Conservation (phyloP, 192 early-diverging fungal species). For the Coemansia sp. region DNA sequence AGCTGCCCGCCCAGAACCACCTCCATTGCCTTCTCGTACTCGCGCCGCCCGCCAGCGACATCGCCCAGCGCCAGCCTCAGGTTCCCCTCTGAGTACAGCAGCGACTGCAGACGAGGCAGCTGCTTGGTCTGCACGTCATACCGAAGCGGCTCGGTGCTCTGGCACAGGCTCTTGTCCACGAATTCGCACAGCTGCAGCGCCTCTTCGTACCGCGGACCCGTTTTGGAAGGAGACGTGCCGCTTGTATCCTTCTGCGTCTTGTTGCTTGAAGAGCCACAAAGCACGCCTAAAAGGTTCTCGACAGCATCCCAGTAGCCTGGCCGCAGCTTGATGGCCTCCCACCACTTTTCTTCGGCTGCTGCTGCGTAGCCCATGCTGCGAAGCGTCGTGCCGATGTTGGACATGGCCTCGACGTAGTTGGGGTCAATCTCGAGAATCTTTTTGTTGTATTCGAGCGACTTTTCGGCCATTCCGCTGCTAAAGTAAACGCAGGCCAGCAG, state of each 20-base stretch:
- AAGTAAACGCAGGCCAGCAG: conserved; percentile 88
- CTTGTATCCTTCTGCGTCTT: neutral
- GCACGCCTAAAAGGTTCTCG: conserved; percentile 81
- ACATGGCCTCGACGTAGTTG: conserved; percentile 88
- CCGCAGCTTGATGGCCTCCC: conserved; percentile 75
- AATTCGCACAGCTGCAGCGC: conserved; percentile 81
- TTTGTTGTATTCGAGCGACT: conserved; percentile 81
- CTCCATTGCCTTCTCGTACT: conserved; percentile 84
- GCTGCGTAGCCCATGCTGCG: conserved; percentile 71
- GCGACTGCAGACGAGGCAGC: conserved; percentile 72
- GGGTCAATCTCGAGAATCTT: conserved; percentile 79
- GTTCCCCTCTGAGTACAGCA: conserved; percentile 88
- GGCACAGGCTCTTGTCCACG: conserved; percentile 66
- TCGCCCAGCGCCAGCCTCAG: conserved; percentile 78
- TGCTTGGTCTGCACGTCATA: conserved; percentile 65
- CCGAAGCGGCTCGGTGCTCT: conserved; percentile 16
- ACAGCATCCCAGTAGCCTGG: conserved; percentile 93
- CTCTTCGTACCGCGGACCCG: conserved; percentile 67
- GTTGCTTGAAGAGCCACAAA: conserved; percentile 54
- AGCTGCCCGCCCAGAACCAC: conserved; percentile 63
- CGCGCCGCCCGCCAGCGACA: conserved; percentile 65
- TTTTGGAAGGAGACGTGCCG: conserved; percentile 5
- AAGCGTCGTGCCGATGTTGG: conserved; percentile 88
- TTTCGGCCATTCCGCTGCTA: conserved; percentile 68
- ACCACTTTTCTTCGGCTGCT: conserved; percentile 85